Conservation (phyloP, 2,329 filamentous ascomycete genomes). For the Fonsecaea multimorphosa region DNA sequence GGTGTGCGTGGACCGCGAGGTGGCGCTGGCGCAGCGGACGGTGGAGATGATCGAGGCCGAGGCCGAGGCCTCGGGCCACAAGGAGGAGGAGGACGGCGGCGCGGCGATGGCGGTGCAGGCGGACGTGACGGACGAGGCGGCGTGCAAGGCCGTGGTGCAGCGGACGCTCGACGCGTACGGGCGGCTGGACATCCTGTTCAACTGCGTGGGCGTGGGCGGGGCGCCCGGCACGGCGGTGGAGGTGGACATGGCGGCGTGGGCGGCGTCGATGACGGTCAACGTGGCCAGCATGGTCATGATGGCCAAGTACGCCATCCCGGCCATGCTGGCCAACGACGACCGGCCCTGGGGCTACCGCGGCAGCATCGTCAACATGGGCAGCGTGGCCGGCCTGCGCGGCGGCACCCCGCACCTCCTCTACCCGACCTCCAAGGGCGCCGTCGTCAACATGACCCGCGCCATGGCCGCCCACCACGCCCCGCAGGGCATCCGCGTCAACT, state of each 20-base stretch:
- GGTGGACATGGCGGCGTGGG: conserved; percentile 66
- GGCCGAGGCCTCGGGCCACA: conserved; percentile 32
- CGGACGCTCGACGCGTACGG: conserved; percentile 58
- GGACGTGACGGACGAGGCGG: conserved; percentile 61
- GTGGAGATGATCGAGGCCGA: conserved; percentile 58
- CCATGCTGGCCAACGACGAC: conserved; percentile 62
- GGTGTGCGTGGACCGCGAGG: conserved; percentile 63
- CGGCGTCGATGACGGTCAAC: conserved; percentile 64
- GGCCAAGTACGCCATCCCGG: conserved; percentile 66
- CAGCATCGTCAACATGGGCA: conserved; percentile 67
- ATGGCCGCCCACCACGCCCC: conserved; percentile 62
- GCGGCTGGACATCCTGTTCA: conserved; percentile 67
- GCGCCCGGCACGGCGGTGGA: conserved; percentile 65
- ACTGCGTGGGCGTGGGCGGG: conserved; percentile 68
- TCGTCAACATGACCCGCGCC: conserved; percentile 63
- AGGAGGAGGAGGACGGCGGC: conserved; percentile 40
- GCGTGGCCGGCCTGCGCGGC: conserved; percentile 63
- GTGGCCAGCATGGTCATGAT: conserved; percentile 70
- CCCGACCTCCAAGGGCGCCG: conserved; percentile 60
- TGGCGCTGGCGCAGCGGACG: conserved; percentile 59
- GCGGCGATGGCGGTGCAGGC: conserved; percentile 53
- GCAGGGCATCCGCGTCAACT: conserved; percentile 61
- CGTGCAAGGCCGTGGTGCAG: conserved; percentile 56
- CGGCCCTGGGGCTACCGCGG: conserved; percentile 52
- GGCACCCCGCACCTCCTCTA: conserved; percentile 62